Conservation (phyloP, 306 rosid genomes). For the Quillaja saponaria region DNA sequence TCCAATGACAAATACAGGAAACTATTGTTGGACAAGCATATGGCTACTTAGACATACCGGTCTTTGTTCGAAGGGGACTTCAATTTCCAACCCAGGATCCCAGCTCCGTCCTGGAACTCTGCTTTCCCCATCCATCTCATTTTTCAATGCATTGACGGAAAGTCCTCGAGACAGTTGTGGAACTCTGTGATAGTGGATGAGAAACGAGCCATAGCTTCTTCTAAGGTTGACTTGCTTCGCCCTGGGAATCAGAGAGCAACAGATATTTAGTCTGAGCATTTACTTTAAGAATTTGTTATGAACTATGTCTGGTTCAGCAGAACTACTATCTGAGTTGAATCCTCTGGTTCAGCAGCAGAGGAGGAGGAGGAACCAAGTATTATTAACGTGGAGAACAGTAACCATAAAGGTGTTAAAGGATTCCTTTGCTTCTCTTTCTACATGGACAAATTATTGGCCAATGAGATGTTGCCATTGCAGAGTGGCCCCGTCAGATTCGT, state of each 20-base stretch:
- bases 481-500: conserved; percentile 20
- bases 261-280: conserved; percentile 69
- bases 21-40: too few relatives aligned
- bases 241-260: conserved; percentile 59
- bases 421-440: conserved; percentile 20
- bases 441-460: not conserved
- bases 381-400: conserved; percentile 57
- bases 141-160: conserved; percentile 62
- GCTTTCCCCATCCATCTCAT: conserved; percentile 67
- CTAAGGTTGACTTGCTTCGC: conserved; percentile 46
- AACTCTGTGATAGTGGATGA: conserved; percentile 42
- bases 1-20: too few relatives aligned
- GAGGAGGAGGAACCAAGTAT: conserved; percentile 37
- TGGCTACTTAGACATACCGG: conserved; percentile 55
- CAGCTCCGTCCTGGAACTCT: conserved; percentile 75
- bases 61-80: conserved; percentile 91
- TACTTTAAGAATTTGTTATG: conserved; percentile 25
- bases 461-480: not conserved
- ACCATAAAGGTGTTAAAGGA: conserved; percentile 12
- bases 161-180: conserved; percentile 37
- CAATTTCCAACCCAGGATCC: conserved; percentile 88
- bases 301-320: conserved; percentile 23
- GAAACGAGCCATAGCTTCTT: conserved; percentile 50
- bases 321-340: conserved; percentile 26
- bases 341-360: conserved; percentile 10